phyloP scores from a whole-genome alignment of 306 rosid species.

The Cucumis hystrix region DNA sequence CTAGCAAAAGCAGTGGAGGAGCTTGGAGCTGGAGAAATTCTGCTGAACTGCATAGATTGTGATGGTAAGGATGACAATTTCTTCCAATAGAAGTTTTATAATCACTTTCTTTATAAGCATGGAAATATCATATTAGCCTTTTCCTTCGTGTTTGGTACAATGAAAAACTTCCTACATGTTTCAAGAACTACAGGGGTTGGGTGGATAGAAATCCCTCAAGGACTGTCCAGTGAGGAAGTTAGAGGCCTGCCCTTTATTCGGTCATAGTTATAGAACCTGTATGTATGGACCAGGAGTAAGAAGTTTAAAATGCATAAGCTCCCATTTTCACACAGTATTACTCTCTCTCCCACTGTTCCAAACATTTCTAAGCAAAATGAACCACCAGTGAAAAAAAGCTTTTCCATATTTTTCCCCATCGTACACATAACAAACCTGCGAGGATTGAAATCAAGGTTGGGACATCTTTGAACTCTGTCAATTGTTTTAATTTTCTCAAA shows the following conservation, averaged over 20 bases:
- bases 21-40: conserved; percentile 97
- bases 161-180: neutral
- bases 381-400: too few species aligned
- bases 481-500: too few species aligned
- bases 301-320: neutral
- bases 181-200: neutral
- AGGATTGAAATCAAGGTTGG: too few species aligned
- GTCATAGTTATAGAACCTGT: neutral
- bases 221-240: neutral
- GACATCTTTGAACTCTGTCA: too few species aligned
- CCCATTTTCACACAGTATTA: too few species aligned
- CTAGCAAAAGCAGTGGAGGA: conserved; percentile 91
- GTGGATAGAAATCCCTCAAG: neutral
- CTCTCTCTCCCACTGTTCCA: too few species aligned
- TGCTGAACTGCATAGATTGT: conserved; percentile 88
- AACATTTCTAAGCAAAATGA: too few species aligned
- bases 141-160: neutral
- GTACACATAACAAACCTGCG: too few species aligned
- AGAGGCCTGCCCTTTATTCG: neutral
- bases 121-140: neutral
- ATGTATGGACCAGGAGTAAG: neutral
- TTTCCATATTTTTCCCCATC: too few species aligned
- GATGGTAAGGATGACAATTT: conserved; percentile 49
- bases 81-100: neutral
- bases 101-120: neutral